Percentiles rank a stretch among this genome's conserved stretches.
Conservation (phyloP, 768 basidiomycete genomes). For the Trametes sanguinea region DNA sequence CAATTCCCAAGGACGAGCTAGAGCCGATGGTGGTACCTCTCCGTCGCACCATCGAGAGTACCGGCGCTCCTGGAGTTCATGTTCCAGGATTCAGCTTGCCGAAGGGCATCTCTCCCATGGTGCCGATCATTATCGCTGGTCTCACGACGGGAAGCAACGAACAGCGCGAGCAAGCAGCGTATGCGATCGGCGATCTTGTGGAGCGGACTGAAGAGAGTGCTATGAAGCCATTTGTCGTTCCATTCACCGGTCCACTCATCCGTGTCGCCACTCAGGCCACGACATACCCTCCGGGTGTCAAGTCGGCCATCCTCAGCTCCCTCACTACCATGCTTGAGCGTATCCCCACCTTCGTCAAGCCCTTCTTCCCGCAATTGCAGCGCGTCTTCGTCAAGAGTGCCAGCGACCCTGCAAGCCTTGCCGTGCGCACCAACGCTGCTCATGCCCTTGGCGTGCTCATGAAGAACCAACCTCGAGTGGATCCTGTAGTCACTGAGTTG, state of each 20-base stretch:
- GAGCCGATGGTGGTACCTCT: constrained; percentile 90
- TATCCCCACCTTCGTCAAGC: constrained; percentile 89
- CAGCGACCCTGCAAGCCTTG: constrained; percentile 73
- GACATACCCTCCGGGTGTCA: constrained; percentile 90
- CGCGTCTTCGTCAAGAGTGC: constrained; percentile 95
- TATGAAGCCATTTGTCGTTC: constrained; percentile 94
- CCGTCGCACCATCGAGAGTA: constrained; percentile 82
- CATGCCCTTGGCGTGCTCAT: constrained; percentile 87
- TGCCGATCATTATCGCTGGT: constrained; percentile 89
- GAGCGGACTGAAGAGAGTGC: constrained; percentile 80
- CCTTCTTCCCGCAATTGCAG: constrained; percentile 98
- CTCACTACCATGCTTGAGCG: constrained; percentile 82
- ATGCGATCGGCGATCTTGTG: constrained; percentile 95
- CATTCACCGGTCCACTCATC: constrained; percentile 94
- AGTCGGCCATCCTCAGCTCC: constrained; percentile 86
- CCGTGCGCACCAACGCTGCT: constrained; percentile 81
- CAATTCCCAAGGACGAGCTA: constrained; percentile 88
- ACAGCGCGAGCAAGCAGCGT: constrained; percentile 92
- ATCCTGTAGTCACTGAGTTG: constrained; percentile 93
- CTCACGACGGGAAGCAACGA: constrained; percentile 95
- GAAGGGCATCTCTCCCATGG: constrained; percentile 81
- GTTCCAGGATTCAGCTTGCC: constrained; percentile 87
- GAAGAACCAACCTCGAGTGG: constrained; percentile 86
- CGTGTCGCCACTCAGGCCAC: constrained; percentile 90
- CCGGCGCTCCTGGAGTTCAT: constrained; percentile 70